These are phyloP conservation scores for Hypoxylon crocopeplum DNA, from an alignment of 495 filamentous ascomycete genomes.

Conservation along the genomic window DNA sequence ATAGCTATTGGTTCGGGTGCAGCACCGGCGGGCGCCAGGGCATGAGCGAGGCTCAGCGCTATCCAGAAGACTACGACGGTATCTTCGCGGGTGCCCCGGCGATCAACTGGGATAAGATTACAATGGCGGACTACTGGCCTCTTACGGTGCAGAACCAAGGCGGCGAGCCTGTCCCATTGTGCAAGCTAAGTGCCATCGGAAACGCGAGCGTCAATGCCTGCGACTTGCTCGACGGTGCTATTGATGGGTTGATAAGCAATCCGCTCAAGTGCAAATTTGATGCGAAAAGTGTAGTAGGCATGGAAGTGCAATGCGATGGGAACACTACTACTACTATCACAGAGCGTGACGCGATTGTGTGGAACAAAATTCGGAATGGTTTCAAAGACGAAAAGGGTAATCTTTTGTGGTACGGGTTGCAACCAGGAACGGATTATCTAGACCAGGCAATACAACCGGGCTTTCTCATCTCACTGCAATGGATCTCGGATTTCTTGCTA, in stretches of 20 bases:
- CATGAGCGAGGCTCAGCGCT: slow-evolving; percentile 48
- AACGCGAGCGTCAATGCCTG: slow-evolving; percentile 41
- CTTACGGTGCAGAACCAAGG: slow-evolving; percentile 34
- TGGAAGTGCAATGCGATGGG: slow-evolving; percentile 36
- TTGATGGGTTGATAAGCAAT: slow-evolving; percentile 48
- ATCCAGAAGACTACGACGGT: slow-evolving; percentile 62
- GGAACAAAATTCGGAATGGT: slow-evolving; percentile 48
- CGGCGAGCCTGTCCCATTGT: slow-evolving; percentile 18
- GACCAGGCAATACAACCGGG: slow-evolving; percentile 7
- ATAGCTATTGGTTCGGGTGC: slow-evolving; percentile 56
- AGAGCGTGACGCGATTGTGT: slow-evolving; percentile 35
- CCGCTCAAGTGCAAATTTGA: slow-evolving; percentile 48
- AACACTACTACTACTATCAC: slow-evolving; percentile 31
- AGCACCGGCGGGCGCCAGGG: slow-evolving; percentile 58
- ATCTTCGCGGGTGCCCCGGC: slow-evolving; percentile 61
- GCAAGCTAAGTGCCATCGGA: slow-evolving; percentile 37
- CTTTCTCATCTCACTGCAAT: slow-evolving; percentile 28
- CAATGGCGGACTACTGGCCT: slow-evolving; percentile 38
- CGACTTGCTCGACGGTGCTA: slow-evolving; percentile 49
- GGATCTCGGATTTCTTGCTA: slow-evolving; percentile 32
- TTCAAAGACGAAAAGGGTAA: slow-evolving; percentile 15
- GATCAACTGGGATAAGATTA: slow-evolving; percentile 42
- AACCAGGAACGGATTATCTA: slow-evolving; percentile 36
- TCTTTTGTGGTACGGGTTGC: slow-evolving; percentile 29
- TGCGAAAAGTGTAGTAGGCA: slow-evolving; percentile 41